Evolutionary conservation across 2,329 filamentous ascomycete genomes (phyloP), one percentile per base, ranked within the genome.

Genomic region (Fusarium lateritium): DNA sequence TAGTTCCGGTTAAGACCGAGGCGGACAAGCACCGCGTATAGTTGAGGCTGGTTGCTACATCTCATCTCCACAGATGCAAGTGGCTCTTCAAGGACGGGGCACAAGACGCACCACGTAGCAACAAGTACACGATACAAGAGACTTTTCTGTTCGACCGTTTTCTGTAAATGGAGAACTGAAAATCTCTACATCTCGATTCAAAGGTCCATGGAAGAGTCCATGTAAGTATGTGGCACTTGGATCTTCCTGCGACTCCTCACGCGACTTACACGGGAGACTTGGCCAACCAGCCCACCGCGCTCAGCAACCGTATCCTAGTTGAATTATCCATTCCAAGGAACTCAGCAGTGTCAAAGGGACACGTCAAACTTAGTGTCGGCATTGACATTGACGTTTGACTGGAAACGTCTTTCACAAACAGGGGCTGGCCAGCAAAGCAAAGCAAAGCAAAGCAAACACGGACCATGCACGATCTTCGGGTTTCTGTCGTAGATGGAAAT

Each of bases 371-470:
- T 63, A 57, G 56, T 46, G 55, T 57, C 61, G 57, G 69, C 56
- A 63, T 38, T 49, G 67, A 68, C 56, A 63, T 38, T 49, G 67
- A 68, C 46, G 62, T 67, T 65, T 60, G 69, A 60, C 40, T 34
- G 45, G 39, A 64, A 66, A 68, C 43, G 43, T 34, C 45, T 38
- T 57, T 51, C 38, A 53, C 56, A 60, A 10, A 58, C 54, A 69
- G 61, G 69, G 62, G 58, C 66, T 65, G 63, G 53, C 50, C 21
- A 49, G 53, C 53, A 62, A 49, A 31, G 28, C 28, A 31, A 31
- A 31, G 28, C 28, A 31, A 31, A 31, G 24, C 24, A 24, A 24
- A 24, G 40, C 52, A 56, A 21, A 22, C 44, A 22, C n/a, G 34
- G 57, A 42, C 42, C 67, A 62, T 55, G 54, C 40, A 46, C 43